phyloP scores from a whole-genome alignment of 2,329 filamentous ascomycete genomes.

The Zalaria sp. region DNA sequence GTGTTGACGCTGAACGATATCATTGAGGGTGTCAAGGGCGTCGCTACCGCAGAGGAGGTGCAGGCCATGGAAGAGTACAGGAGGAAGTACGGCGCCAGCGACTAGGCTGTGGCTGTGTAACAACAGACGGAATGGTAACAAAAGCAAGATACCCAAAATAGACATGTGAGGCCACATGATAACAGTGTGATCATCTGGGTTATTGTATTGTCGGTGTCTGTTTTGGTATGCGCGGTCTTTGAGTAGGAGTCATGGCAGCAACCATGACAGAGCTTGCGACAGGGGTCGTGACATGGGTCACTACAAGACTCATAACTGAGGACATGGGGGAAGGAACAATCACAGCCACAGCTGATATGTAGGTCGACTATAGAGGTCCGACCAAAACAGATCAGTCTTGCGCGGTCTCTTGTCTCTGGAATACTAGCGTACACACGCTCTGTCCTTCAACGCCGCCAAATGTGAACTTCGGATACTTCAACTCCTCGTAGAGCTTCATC shows the following conservation, averaged over 20 bases:
- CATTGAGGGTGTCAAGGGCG: conserved; percentile 27
- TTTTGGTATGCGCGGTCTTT: too few relatives aligned
- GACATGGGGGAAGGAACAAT: too few relatives aligned
- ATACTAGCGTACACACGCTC: conserved; percentile 78
- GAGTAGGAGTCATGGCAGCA: too few relatives aligned
- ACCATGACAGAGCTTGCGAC: too few relatives aligned
- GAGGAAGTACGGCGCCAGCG: conserved; percentile 18
- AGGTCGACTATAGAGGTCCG: too few relatives aligned
- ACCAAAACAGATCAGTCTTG: too few relatives aligned
- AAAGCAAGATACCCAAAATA: conserved; percentile 5
- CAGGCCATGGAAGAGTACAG: conserved; percentile 60
- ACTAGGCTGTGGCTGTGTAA: conserved; percentile 1
- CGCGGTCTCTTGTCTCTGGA: conserved; percentile 28
- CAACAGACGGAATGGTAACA: not conserved
- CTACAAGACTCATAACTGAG: too few relatives aligned
- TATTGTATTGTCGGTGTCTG: too few relatives aligned
- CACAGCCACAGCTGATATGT: too few relatives aligned
- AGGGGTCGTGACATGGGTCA: too few relatives aligned
- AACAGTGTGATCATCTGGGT: too few relatives aligned
- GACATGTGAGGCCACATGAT: too few relatives aligned
- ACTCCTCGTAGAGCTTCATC: conserved; percentile 49
- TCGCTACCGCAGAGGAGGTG: conserved; percentile 31
- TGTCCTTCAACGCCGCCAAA: conserved; percentile 84
- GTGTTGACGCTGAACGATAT: conserved; percentile 80
- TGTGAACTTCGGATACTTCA: conserved; percentile 73